phyloP scores from a whole-genome alignment of 2,329 filamentous ascomycete species.

The Arthrobotrys pseudoclavata region DNA sequence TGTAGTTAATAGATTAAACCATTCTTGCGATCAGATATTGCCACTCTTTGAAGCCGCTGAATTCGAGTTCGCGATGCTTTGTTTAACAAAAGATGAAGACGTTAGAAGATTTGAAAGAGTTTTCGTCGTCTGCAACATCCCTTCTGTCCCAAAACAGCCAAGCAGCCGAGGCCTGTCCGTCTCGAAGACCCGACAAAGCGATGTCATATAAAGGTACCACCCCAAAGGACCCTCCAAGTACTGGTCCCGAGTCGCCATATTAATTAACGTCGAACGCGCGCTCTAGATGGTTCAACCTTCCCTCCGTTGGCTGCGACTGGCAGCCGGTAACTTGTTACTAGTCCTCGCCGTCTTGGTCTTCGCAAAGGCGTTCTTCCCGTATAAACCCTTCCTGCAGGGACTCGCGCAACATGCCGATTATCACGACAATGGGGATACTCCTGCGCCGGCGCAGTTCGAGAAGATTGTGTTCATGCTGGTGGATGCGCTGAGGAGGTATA shows the following conservation, averaged over 20 bases:
- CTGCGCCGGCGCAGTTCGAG: conserved; percentile 81
- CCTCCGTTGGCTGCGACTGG: conserved; percentile 67
- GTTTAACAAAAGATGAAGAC: background rate
- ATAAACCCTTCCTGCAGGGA: conserved; percentile 92
- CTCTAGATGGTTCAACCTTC: conserved; percentile 52
- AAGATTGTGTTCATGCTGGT: conserved; percentile 97
- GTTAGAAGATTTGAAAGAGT: background rate
- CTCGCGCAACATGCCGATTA: conserved; percentile 76
- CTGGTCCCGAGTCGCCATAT: no score
- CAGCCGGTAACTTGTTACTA: conserved; percentile 81
- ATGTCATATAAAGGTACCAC: no score
- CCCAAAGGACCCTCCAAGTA: no score
- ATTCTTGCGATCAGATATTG: background rate
- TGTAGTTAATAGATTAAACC: conserved; percentile 2
- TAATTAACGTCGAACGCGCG: no score
- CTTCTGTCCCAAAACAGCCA: conserved; percentile 29
- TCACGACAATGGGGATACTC: conserved; percentile 63
- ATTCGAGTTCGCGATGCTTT: conserved; percentile 15
- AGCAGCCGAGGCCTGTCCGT: conserved; percentile 26
- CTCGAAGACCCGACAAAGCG: conserved; percentile 5
- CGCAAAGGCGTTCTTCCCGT: conserved; percentile 94
- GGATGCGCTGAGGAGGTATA: conserved; percentile 88
- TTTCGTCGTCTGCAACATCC: conserved; percentile 31
- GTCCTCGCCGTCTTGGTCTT: conserved; percentile 82
- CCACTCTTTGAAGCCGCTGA: conserved; percentile 21